Conservation (phyloP, 768 basidiomycete genomes). For the Fomitopsis pulvina region DNA sequence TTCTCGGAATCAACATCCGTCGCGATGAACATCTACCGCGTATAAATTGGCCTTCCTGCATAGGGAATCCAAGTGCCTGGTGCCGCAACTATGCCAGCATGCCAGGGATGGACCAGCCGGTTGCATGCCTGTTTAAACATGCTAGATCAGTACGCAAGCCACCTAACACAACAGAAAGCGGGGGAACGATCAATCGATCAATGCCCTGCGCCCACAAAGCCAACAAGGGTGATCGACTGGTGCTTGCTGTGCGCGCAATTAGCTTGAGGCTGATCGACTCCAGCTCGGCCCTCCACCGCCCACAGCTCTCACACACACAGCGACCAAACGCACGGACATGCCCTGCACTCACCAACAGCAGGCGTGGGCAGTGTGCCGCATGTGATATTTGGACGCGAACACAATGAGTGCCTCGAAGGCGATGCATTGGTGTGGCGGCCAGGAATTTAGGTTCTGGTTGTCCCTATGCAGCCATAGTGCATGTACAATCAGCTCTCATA, state of each 20-base stretch:
- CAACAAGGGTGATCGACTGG: no score
- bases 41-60: no score
- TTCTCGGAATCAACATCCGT: no score
- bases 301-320: not conserved
- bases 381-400: slow-evolving; percentile 68
- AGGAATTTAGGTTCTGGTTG: slow-evolving; percentile 81
- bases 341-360: slow-evolving; percentile 65
- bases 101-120: slow-evolving; percentile 76
- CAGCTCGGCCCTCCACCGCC: not conserved
- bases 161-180: not conserved
- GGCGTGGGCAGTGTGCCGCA: slow-evolving; percentile 47
- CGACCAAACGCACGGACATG: not conserved
- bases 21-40: no score
- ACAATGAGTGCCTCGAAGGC: slow-evolving; percentile 67
- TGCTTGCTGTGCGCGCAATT: no score
- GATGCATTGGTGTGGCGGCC: slow-evolving; percentile 86
- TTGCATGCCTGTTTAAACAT: slow-evolving; percentile 57
- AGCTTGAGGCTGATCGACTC: no score
- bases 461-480: slow-evolving; percentile 42
- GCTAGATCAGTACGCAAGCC: not conserved
- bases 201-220: no score
- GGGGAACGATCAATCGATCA: not conserved
- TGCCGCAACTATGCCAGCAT: slow-evolving; percentile 65
- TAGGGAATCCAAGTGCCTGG: slow-evolving; percentile 62
- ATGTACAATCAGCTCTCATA: not conserved